These are phyloP conservation scores for Trametes sp. DNA, from an alignment of 1,284 basidiomycete species.

Conservation along the genomic window DNA sequence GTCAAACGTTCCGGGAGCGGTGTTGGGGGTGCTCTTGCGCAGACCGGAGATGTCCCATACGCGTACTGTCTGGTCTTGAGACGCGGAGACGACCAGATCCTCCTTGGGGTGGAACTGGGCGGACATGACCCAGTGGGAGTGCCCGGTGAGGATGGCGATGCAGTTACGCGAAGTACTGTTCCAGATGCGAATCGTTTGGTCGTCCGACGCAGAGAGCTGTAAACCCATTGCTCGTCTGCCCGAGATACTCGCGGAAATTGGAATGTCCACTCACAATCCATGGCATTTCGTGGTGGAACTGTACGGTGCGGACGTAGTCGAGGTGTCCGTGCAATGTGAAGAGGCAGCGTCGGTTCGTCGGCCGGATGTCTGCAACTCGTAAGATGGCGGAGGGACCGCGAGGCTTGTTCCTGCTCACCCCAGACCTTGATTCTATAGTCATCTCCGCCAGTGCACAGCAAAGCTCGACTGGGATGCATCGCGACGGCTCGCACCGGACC, in stretches of 20 bases:
- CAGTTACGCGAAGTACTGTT: constrained; percentile 99
- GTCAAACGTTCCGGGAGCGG: constrained; percentile 76
- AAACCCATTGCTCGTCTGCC: constrained; percentile 9
- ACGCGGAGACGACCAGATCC: constrained; percentile 96
- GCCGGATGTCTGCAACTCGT: constrained; percentile 69
- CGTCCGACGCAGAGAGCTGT: constrained; percentile 94
- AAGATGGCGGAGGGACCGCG: constrained; percentile 31
- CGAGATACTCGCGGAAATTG: neutral
- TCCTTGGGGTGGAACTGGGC: constrained; percentile 99
- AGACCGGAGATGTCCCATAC: constrained; percentile 99
- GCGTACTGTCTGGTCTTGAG: constrained; percentile 99
- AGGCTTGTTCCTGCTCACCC: constrained; percentile 61
- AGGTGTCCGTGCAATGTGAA: constrained; percentile 99
- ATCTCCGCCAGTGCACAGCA: constrained; percentile 95
- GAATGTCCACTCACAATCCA: constrained; percentile 82
- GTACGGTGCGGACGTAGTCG: constrained; percentile 98
- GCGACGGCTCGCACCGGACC: constrained; percentile 96
- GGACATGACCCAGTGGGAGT: constrained; percentile 99
- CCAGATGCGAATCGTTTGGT: constrained; percentile 99
- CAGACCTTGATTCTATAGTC: constrained; percentile 99
- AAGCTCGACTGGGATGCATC: constrained; percentile 94
- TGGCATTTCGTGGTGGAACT: constrained; percentile 99
- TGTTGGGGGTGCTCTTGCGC: constrained; percentile 81
- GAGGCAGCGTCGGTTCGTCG: constrained; percentile 92
- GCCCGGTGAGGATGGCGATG: constrained; percentile 97